Base-by-base conservation (phyloP, 2,329 filamentous ascomycete genomes). In the Calonectria pseudoreteaudii region DNA sequence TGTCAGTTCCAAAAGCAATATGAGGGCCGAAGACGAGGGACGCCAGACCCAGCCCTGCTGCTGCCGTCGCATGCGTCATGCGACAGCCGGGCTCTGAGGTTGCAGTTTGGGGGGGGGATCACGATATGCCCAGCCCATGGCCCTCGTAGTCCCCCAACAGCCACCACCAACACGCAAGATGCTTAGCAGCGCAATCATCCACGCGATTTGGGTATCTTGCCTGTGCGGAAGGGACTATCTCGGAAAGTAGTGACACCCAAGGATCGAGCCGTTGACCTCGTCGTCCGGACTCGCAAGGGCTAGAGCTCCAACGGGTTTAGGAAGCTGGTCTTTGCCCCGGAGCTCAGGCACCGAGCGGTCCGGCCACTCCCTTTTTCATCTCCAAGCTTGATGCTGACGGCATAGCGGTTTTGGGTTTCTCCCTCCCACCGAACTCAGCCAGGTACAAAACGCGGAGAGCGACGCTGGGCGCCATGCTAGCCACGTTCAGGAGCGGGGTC, bases 311-410 rank as follows among this genome's bases (percentile, higher is more conserved):
- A 70, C 23, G 13, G 20, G 56, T n/a, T 49, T 52, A 49, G 67
- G 49, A 52, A 50, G 20, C 23, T 47, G 36, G 41, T 44, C 66
- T 60, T 28, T 26, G 26, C 36, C 44, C n/a, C 8, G 28, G 30
- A 62, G 66, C 66, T 38, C 20, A 36, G 36, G 36, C 53, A 28
- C 56, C n/a, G 31, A 36, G 31, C 60, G 44, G 47, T 50, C 36
- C 68, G 34, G 44, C 68, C 47, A 36, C 34, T 53, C 47, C 56
- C 68, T 50, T 44, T 65, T 26, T 65, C 68, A 70, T 70, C 68
- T 65, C 60, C 60, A 65, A 65, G 38, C 28, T 52, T 38, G 36
- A 60, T 44, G 69, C 69, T 71, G 69, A 71, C 69, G 69, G 58
- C 62, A 71, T 66, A 28, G 47, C 14, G 65, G 65, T 65, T 65